Base-by-base conservation (phyloP, 129 eudicot genomes). In the Pseudognaphalium luteoalbum region DNA sequence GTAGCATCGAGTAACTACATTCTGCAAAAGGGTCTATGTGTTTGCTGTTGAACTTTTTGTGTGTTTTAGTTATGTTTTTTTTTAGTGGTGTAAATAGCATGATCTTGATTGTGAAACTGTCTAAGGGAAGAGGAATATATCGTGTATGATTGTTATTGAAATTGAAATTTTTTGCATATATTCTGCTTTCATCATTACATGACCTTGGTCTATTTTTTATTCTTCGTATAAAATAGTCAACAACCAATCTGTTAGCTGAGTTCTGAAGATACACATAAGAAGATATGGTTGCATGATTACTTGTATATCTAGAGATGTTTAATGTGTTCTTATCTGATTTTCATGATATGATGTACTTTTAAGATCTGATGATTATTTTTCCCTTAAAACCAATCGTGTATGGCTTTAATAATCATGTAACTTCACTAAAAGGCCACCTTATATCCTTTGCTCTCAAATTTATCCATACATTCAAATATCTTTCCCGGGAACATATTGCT, bases 1-100 rank as follows among this genome's bases (percentile, higher is more conserved):
- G 64, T 7, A 41, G 70, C 35, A 66, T 54, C 37, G 22, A 21
- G 71, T 74, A 41, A 79, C 29, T 79, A 42, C 6, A 17, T 72
- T 63, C 7, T 64, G 22, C 11, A 37, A 32, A 73, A 15, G 61
- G 51, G 72, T 60, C 32, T 20, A n/a, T n/a, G 20, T 32, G 50
- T 52, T 42, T 39, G 39, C 69, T 68, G 61, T 78, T 70, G 77
- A 47, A 56, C 11, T 6, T 34, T 52, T 41, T 66, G 28, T 51
- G 29, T 33, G 29, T 41, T 75, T 17, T 68, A 74, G 15, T 62
- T 33, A 62, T 74, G 61, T 25, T 25, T 42, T 62, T 42, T 62
- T n/a, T 22, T 63, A 28, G 71, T 74, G 16, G 70, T 62, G 25
- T 61, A 39, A 22, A 8, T 35, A 39, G 69, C 58, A 60, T 74